Base-by-base conservation (phyloP, 441 rosid genomes). In the Arabidopsis lyrata region DNA sequence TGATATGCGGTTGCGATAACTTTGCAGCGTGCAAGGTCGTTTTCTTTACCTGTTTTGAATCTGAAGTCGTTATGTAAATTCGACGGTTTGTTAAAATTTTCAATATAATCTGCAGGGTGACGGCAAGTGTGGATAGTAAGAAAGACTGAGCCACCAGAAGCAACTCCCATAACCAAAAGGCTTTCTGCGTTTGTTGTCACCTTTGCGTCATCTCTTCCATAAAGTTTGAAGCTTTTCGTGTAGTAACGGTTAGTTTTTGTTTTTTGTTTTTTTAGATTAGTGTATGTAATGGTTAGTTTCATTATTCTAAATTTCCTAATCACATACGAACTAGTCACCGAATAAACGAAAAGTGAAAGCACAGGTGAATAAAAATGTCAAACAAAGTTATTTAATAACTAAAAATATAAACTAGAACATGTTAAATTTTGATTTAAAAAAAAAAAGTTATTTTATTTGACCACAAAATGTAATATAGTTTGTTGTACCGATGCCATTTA, bases 1-100 rank as follows among this genome's bases (percentile, higher is more conserved):
- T 86, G 38, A 68, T 89, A 27, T 87, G 94, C 11, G 88, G 94
- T 20, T 86, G 91, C 15, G 74, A 66, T 13, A 78, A 79, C 44
- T 75, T 89, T 24, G 77, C 80, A 9, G 14, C 68, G 10, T 89
- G 90, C 88, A 15, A 73, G 81, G 81, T 77, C 4, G 10, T 34
- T 12, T 22, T 22, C 55, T 50, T 50, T 41, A 41, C 20, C 0
- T 7, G 3, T 36, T 36, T 63, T 15, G 55, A 15, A 63, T 75
- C 5, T 3, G 5, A 27, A 27, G 44, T 45, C 5, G 0, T 53
- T 18, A 35, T 54, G 29, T 47, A 35, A 15, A 50, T 29, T 42
- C 10, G 22, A 42, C 1, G 16, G 12, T 39, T 49, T 58, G 4
- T 31, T 39, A 39, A 66, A 18, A 0, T 1, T 24, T 41, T 44